Evolutionary conservation across 805 yeast genomes (phyloP), one percentile per base, ranked within the genome.

Genomic region (Citeromyces matritensis): DNA sequence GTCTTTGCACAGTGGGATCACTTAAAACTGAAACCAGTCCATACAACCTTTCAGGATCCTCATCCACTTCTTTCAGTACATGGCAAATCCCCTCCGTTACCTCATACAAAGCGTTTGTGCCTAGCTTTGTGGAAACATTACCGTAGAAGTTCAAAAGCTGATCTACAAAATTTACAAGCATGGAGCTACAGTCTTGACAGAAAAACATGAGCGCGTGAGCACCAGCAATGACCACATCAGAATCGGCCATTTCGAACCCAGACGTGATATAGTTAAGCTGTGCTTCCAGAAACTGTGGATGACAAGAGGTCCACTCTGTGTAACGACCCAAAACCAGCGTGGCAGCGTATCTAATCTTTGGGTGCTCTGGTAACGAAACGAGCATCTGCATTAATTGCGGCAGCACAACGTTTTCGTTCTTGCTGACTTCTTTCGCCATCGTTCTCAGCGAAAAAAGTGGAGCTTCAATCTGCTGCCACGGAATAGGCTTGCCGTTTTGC

Each of bases 271-370:
- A 91, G 39, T 78, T 74, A 35, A 91, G 63, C 51, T 86, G 95
- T 30, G 73, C 66, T 51, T 82, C 91, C 37, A 93, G 60, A 42
- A 63, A 78, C 38, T 80, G 77, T 4, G 94, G 85, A 53, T 91
- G 93, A 41, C 72, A 66, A 4, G 85, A 60, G 0, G 97, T 83
- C 96, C 98, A 91, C 55, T 80, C 84, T 2, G 97, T 82, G 51
- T 91, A 91, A 43, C 98, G 65, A n/a, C 98, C 97, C 26, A 91
- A 58, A 1, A 91, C 94, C 45, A 91, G 63, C 1, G 95, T 84
- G 2, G 94, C 85, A 5, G 97, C 93, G 47, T 88, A 91, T 49
- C 95, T 66, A 32, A 91, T 72, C 47, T 83, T 82, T 13, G 79
- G 74, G 45, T 83, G 85, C 41, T 82, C 88, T 1, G 96, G 95